Evolutionary conservation across 306 rosid species (phyloP).

Genomic region (Cyclanthera cordifolia): DNA sequence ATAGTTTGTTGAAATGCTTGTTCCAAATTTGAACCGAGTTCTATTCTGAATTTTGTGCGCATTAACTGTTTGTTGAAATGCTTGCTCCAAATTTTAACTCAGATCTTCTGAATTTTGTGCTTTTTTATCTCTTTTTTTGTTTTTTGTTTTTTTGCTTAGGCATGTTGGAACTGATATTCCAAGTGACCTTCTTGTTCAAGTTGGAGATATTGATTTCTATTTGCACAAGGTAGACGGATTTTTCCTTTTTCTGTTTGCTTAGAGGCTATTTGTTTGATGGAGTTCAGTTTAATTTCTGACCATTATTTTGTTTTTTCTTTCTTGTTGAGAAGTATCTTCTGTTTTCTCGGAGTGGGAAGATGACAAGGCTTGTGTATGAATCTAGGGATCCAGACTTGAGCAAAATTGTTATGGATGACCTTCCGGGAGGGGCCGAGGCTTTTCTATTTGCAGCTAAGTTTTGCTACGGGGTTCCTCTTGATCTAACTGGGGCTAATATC

Average conservation of each 20-base stretch:
- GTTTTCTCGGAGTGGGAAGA: constrained; percentile 84
- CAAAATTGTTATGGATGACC: constrained; percentile 57
- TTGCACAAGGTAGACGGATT: constrained; percentile 61
- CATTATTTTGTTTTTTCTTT: constrained; percentile 13
- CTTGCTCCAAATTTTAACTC: not conserved
- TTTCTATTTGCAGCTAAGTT: constrained; percentile 80
- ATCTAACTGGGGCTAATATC: constrained; percentile 81
- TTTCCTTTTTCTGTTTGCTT: not conserved
- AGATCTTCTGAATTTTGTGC: not conserved
- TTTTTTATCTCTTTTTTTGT: too few species aligned
- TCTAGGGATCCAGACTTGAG: constrained; percentile 45
- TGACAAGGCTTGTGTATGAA: constrained; percentile 66
- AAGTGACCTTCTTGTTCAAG: constrained; percentile 70
- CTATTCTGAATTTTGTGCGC: not conserved
- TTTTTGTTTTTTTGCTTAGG: constrained; percentile 25
- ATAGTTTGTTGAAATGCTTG: not conserved
- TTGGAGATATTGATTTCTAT: constrained; percentile 58
- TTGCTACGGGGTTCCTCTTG: constrained; percentile 85
- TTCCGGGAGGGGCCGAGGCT: constrained; percentile 81
- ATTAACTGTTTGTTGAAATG: not conserved
- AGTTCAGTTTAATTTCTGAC: not conserved
- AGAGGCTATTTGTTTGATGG: not conserved
- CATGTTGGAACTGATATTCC: constrained; percentile 82
- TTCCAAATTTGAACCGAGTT: not conserved
- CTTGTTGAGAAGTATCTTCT: constrained; percentile 50